Conservation (phyloP, 257 asterid species). For the Anisodus acutangulus region DNA sequence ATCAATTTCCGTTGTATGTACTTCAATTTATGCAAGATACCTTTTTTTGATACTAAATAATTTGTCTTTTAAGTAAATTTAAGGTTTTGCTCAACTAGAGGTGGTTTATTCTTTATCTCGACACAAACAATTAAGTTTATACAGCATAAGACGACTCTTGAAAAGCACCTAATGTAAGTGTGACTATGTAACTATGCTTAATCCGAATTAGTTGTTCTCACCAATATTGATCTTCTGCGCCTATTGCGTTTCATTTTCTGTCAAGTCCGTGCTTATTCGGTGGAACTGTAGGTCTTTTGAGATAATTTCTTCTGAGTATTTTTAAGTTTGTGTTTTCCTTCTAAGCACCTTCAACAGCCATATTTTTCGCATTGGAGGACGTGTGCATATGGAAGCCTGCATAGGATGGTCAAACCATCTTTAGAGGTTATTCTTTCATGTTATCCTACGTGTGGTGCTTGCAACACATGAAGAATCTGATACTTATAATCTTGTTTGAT, state of each 20-base stretch:
- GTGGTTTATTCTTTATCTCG: background rate
- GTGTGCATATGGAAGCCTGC: background rate
- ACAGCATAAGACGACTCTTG: background rate
- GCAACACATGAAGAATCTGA: background rate
- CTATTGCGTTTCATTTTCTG: background rate
- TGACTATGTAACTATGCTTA: background rate
- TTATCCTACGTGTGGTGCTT: background rate
- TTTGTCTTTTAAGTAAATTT: background rate
- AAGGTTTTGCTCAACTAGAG: background rate
- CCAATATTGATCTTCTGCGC: background rate
- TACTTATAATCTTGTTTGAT: background rate
- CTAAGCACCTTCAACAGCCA: background rate
- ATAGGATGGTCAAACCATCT: background rate
- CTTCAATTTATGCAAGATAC: background rate
- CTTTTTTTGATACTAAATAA: background rate
- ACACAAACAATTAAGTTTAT: background rate
- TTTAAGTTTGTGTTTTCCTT: background rate
- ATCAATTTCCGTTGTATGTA: background rate
- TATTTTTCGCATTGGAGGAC: background rate
- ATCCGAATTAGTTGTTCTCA: background rate
- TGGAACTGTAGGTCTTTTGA: background rate
- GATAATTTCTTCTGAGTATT: background rate
- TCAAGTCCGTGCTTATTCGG: background rate
- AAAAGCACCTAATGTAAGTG: background rate
- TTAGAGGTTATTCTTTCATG: background rate